These are phyloP conservation scores for Carex cristatella DNA, from an alignment of 176 grass and related monocot species.

Conservation along the genomic window DNA sequence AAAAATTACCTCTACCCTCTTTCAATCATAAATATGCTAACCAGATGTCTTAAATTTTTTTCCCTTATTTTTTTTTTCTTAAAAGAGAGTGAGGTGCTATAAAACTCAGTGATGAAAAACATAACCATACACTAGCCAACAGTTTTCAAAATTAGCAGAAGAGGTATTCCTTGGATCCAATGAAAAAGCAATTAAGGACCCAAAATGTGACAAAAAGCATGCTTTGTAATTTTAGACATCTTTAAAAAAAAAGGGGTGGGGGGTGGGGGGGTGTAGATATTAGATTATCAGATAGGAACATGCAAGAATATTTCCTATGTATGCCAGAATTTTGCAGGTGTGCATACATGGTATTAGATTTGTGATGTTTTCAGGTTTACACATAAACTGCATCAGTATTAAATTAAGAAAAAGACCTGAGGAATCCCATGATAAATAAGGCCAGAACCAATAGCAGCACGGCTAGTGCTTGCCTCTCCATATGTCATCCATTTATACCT, in stretches of 20 bases:
- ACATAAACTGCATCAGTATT: not conserved
- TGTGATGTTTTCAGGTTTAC: not conserved
- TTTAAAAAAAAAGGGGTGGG: not conserved
- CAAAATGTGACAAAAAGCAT: conserved; percentile 15
- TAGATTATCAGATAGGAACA: too few relatives aligned
- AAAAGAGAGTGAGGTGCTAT: not conserved
- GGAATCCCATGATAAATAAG: conserved; percentile 67
- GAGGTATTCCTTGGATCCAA: not conserved
- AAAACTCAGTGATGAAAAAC: not conserved
- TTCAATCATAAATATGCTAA: not conserved
- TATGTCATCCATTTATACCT: conserved; percentile 99
- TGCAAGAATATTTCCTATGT: not conserved
- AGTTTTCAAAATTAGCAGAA: not conserved
- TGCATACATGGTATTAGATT: not conserved
- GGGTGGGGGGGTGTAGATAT: too few relatives aligned
- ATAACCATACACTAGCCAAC: not conserved
- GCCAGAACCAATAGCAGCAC: conserved; percentile 79
- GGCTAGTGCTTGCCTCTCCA: conserved; percentile 65
- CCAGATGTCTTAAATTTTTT: not conserved
- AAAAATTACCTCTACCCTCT: not conserved
- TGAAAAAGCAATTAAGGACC: not conserved
- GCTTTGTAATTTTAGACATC: not conserved
- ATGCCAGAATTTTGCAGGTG: not conserved
- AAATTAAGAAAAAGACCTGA: conserved; percentile 45
- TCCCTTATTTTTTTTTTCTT: not conserved